Evolutionary conservation across 139 green algal species (phyloP), one percentile per base, ranked within the genome.

Genomic region (Desmodesmus armatus): DNA sequence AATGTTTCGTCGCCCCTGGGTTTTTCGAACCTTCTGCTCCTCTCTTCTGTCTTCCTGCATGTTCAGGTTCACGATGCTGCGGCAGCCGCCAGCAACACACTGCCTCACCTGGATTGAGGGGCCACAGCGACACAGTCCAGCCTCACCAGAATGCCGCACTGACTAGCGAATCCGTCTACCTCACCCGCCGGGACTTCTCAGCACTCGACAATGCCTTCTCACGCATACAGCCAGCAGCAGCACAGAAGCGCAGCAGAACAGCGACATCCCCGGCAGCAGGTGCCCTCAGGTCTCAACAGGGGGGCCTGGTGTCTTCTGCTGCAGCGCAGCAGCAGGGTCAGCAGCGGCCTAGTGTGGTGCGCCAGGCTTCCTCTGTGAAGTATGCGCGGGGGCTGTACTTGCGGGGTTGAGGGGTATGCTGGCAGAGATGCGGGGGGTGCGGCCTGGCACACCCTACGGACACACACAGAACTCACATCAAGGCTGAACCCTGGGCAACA

Each of bases 401-500:
- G 73, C 78, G 40, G 89, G 82, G 0, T 78, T 92, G 29, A 87
- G 83, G 51, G 87, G 76, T 5, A 91, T 91, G 87, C 78, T 91
- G 78, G 58, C 86, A 65, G 89, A 91, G 71, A 93, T 93, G 89
- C 63, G 87, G 7, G 43, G 87, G 25, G 63, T 87, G 11, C 87
- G 69, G n/a, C n/a, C 67, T 27, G 73, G 84, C 65, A 88, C 87
- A 3, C 89, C 89, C 5, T 93, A 87, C 72, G 89, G 89, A n/a
- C 89, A 93, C 78, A 93, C 89, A 29, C 89, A 93, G 85, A 87
- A 40, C 87, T 93, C 5, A 79, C 66, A 44, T 27, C 70, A 44
- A 69, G 73, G 3, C 39, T 80, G 3, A 21, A 3, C 2, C n/a
- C n/a, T n/a, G n/a, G n/a, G n/a, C n/a, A n/a, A n/a, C n/a, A n/a